Base-by-base conservation (phyloP, 192 early-diverging fungal genomes). In the Backusella liffmaniae region DNA sequence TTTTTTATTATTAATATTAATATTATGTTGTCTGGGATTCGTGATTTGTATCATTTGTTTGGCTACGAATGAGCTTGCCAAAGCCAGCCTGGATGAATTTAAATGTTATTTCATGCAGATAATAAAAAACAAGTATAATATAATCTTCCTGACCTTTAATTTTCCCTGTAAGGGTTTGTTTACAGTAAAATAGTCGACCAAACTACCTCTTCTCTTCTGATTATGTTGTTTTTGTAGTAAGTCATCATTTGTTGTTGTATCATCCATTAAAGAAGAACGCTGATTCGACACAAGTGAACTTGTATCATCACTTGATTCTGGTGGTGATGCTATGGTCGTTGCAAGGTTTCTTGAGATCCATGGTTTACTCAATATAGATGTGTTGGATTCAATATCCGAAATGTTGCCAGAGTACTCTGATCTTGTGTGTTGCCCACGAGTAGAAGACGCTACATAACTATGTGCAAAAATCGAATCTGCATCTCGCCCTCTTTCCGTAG, bases 331-430 rank as follows among this genome's bases (percentile, higher is more conserved):
- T 9, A 29, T 26, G 26, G 13, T 29, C 2, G 56, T 29, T 62
- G 8, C 56, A 9, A 69, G 15, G 36, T 69, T 69, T 37, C n/a
- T 69, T 23, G 72, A 73, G 3, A 65, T 56, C 72, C 72, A 73
- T 29, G 72, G 72, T 15, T 73, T 73, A 26, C 72, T 73, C 30
- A 51, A 53, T 16, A 74, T 74, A 1, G 73, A 74, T 3, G 59
- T 65, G 29, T 62, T 74, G 5, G 73, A 67, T 26, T 74, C 73
- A n/a, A 74, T 65, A 66, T 66, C 73, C 12, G 73, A 74, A 62
- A 73, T 29, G 13, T 39, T 65, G 51, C 65, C 41, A 30, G 73
- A 74, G 16, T 65, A 41, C 32, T 74, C 73, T n/a, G 73, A 74
- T 21, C 62, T n/a, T 16, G 73, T 32, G 29, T 41, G 59, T 3